Conservation (phyloP, 306 rosid species). For the Prunus persica region DNA sequence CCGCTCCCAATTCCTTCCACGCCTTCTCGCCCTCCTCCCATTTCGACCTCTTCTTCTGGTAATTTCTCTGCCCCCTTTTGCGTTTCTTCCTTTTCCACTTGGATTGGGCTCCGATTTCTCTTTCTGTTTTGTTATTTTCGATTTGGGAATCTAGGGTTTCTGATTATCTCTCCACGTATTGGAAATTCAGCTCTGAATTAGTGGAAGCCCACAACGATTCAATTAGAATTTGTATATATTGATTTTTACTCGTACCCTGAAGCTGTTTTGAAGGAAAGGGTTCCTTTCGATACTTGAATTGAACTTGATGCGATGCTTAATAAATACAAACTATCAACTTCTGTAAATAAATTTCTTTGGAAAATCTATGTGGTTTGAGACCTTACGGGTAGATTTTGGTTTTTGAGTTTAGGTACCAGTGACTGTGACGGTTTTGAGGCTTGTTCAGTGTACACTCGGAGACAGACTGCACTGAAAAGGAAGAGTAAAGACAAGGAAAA, state of each 20-base stretch:
- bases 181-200: background rate
- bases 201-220: background rate
- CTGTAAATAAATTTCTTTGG: background rate
- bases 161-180: background rate
- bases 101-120: background rate
- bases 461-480: conserved; percentile 26
- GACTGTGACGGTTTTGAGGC: conserved; percentile 35
- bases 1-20: background rate
- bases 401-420: conserved; percentile 29
- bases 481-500: conserved; percentile 37
- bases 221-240: background rate
- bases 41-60: background rate
- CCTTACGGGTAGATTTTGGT: background rate
- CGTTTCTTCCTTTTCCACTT: background rate
- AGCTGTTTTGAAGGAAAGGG: background rate
- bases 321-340: background rate
- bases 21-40: background rate
- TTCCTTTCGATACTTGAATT: background rate
- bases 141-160: conserved; percentile 14
- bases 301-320: background rate
- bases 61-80: background rate
- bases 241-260: background rate
- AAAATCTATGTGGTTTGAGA: background rate
- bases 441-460: conserved; percentile 34
- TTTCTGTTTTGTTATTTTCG: background rate